Evolutionary conservation across 2,329 filamentous ascomycete species (phyloP), one percentile per base, ranked within the genome.

Genomic region (Nigrograna mackinnonii): DNA sequence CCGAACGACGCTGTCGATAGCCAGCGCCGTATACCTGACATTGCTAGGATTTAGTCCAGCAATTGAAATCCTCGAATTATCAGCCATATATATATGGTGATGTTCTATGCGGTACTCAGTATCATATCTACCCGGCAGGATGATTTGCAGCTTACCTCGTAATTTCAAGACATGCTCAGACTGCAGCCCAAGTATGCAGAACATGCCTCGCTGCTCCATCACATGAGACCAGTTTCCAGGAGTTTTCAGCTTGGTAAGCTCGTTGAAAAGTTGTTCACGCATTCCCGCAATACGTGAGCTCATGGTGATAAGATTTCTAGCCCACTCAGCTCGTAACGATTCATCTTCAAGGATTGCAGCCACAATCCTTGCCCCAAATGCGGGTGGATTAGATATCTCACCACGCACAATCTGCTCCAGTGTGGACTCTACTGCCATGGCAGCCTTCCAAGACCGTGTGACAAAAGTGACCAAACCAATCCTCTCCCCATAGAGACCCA

Each of bases 141-240:
- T n/a, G n/a, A n/a, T n/a, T n/a, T n/a, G 24, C 14, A 12, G 14
- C 24, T 28, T 14, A 28, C 24, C 24, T 28, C 24, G 24, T 28
- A 28, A 14, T 12, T 28, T 11, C 14, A 28, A 14, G 24, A 28
- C 24, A 12, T 28, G 24, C 24, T 28, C 24, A 12, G 11, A 14
- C 11, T 11, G 14, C 24, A 28, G 6, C 69, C 67, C 16, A 51
- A 62, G 1, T 49, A 46, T 30, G 4, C 57, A 62, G 43, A 73
- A 73, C 70, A 74, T 72, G 5, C 70, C 71, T 38, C 68, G 68
- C 60, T 73, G 60, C 18, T 45, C 31, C 39, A 47, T 49, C 20
- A 71, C 44, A 37, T 66, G 59, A 1, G 46, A 46, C 69, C 64
- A 71, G 22, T 52, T 43, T 1, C 64, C 65, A 3, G 53, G 52